A percentile compares a stretch with the other conserved stretches of the same genome.
Conservation (phyloP, 2,329 filamentous ascomycete species). For the Microcera coccophila region DNA sequence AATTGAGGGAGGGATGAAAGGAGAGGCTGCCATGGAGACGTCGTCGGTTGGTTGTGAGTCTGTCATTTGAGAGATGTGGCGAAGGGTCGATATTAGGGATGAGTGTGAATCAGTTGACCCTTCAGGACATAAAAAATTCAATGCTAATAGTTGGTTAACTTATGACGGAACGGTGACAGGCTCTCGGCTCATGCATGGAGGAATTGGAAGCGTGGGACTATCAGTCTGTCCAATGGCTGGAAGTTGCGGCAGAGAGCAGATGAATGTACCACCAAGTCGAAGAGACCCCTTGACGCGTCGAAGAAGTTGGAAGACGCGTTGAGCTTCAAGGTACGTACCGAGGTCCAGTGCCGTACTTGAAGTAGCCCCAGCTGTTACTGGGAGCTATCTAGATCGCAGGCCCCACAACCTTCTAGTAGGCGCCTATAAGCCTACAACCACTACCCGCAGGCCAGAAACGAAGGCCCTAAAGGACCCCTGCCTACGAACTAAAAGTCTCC, state of each 20-base stretch:
- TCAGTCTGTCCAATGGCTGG: too few species aligned
- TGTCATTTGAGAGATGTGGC: slow-evolving; percentile 36
- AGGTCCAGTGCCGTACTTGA: not conserved
- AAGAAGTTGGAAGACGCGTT: slow-evolving; percentile 14
- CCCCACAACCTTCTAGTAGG: not conserved
- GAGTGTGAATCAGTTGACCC: too few species aligned
- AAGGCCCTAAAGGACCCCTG: not conserved
- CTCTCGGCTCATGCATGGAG: too few species aligned
- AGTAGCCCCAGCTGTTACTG: not conserved
- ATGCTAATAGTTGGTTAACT: too few species aligned
- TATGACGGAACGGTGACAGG: too few species aligned
- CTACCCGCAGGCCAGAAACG: not conserved
- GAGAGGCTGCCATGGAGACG: slow-evolving; percentile 13
- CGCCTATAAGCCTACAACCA: not conserved
- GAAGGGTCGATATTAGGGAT: too few species aligned
- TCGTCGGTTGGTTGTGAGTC: slow-evolving; percentile 38
- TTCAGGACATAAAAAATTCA: too few species aligned
- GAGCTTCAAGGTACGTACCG: not conserved
- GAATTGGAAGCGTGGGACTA: too few species aligned
- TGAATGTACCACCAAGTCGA: too few species aligned
- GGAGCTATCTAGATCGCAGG: not conserved
- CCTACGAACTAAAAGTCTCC: slow-evolving; percentile 9
- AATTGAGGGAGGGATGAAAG: slow-evolving; percentile 68
- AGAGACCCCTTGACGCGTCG: not conserved
- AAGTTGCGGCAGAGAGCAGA: too few species aligned